Conservation (phyloP, 108 stramenopile species). For the Fragilaria radians region DNA sequence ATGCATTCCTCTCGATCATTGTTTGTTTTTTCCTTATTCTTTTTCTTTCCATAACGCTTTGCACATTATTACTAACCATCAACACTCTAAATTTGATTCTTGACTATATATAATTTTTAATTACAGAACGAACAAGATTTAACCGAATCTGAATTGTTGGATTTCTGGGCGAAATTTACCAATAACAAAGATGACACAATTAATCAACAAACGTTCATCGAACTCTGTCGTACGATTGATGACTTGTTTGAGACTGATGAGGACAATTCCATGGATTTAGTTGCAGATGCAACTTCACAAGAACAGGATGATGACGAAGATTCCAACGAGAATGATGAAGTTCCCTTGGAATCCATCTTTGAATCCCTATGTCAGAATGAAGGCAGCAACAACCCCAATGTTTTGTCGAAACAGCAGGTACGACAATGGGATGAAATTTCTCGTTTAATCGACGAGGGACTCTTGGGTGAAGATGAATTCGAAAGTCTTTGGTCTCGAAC, state of each 20-base stretch:
- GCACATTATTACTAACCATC: neutral
- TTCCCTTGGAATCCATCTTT: conserved; percentile 36
- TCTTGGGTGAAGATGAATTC: conserved; percentile 72
- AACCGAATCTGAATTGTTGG: conserved; percentile 44
- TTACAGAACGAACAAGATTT: conserved; percentile 53
- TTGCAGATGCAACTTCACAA: conserved; percentile 4
- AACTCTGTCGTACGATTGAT: conserved; percentile 71
- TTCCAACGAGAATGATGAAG: conserved; percentile 13
- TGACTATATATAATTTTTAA: neutral
- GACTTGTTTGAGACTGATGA: conserved; percentile 42
- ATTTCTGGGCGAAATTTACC: conserved; percentile 58
- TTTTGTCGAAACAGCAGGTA: conserved; percentile 36
- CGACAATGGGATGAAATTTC: conserved; percentile 65
- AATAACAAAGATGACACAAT: conserved; percentile 49
- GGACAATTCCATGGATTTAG: conserved; percentile 46
- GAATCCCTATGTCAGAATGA: conserved; percentile 18
- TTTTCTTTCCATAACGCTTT: neutral
- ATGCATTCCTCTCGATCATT: too few relatives aligned
- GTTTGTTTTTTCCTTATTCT: neutral
- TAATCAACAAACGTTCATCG: conserved; percentile 64
- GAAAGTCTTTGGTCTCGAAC: conserved; percentile 52
- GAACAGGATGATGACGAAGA: conserved; percentile 15
- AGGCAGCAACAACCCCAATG: conserved; percentile 10
- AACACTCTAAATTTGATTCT: neutral
- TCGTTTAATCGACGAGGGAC: conserved; percentile 54